Conservation (phyloP, 108 stramenopile genomes). For the Fragilaria radians region DNA sequence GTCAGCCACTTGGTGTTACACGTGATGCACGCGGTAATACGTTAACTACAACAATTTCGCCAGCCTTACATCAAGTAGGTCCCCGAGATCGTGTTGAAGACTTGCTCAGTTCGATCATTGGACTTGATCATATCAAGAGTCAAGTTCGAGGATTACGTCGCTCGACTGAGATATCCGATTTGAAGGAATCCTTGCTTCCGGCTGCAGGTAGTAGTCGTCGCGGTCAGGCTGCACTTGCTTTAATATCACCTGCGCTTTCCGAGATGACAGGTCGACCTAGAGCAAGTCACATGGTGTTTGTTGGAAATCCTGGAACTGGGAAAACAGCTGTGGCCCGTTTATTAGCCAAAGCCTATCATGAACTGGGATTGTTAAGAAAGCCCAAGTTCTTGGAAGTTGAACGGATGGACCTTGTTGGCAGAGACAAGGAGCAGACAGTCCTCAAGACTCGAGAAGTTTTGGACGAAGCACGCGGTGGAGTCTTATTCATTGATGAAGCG, state of each 20-base stretch:
- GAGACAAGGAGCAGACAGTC: slow-evolving; percentile 57
- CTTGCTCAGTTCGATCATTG: slow-evolving; percentile 72
- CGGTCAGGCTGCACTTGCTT: slow-evolving; percentile 35
- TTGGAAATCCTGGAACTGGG: slow-evolving; percentile 93
- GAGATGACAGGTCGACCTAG: slow-evolving; percentile 57
- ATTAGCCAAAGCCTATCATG: slow-evolving; percentile 84
- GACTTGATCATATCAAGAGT: slow-evolving; percentile 83
- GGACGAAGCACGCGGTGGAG: slow-evolving; percentile 81
- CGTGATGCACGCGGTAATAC: slow-evolving; percentile 23
- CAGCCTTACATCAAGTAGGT: slow-evolving; percentile 17
- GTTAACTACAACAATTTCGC: slow-evolving; percentile 7
- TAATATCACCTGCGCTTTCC: slow-evolving; percentile 46
- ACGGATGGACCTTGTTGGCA: slow-evolving; percentile 79
- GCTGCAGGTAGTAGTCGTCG: slow-evolving; percentile 31
- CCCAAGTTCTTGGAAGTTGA: slow-evolving; percentile 88
- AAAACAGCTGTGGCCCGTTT: slow-evolving; percentile 94
- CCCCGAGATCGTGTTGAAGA: slow-evolving; percentile 84
- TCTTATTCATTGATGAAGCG: slow-evolving; percentile 89
- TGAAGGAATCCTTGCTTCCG: slow-evolving; percentile 72
- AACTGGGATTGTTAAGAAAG: slow-evolving; percentile 77
- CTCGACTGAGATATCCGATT: slow-evolving; percentile 79
- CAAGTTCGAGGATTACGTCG: slow-evolving; percentile 82
- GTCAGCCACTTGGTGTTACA: slow-evolving; percentile 16
- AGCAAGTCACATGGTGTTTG: slow-evolving; percentile 84
- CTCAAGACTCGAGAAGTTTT: slow-evolving; percentile 83